These are phyloP conservation scores for Stentor coeruleus DNA, from an alignment of 73 alveolate genomes.

Conservation along the genomic window DNA sequence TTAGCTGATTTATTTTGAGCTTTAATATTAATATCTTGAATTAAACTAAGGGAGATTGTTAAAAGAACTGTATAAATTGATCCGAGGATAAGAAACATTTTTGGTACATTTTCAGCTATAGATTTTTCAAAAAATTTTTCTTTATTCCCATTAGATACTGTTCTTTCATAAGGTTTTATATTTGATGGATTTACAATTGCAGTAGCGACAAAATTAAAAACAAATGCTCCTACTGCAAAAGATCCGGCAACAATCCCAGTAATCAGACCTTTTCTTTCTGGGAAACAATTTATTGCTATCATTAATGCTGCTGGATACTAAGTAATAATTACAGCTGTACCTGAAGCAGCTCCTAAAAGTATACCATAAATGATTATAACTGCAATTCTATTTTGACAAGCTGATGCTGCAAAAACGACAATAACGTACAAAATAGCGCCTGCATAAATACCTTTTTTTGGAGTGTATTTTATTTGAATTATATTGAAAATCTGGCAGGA, in stretches of 20 bases:
- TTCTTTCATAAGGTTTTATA: constrained; percentile 29
- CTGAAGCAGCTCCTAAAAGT: neutral
- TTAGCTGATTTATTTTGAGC: too few relatives aligned
- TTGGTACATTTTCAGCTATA: constrained; percentile 50
- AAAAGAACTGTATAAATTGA: too few relatives aligned
- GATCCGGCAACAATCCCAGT: neutral
- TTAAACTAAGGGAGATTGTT: too few relatives aligned
- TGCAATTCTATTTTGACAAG: neutral
- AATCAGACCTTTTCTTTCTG: neutral
- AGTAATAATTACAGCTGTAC: too few relatives aligned
- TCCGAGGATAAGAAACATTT: too few relatives aligned
- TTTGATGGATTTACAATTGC: constrained; percentile 49
- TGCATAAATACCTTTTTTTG: neutral
- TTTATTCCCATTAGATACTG: too few relatives aligned
- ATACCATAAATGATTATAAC: neutral
- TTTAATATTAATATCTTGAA: too few relatives aligned
- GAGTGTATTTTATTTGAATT: neutral
- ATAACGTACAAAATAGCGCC: neutral
- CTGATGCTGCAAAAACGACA: neutral
- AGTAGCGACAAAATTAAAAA: constrained; percentile 45
- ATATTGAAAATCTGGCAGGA: neutral
- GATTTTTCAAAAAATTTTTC: constrained; percentile 13
- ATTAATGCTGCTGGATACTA: neutral
- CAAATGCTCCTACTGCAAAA: constrained; percentile 13
- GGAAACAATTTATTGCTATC: neutral